Percentiles rank a stretch among this genome's conserved stretches.
Conservation (phyloP, 1,139 yeast genomes). For the Candida glucosophila region DNA sequence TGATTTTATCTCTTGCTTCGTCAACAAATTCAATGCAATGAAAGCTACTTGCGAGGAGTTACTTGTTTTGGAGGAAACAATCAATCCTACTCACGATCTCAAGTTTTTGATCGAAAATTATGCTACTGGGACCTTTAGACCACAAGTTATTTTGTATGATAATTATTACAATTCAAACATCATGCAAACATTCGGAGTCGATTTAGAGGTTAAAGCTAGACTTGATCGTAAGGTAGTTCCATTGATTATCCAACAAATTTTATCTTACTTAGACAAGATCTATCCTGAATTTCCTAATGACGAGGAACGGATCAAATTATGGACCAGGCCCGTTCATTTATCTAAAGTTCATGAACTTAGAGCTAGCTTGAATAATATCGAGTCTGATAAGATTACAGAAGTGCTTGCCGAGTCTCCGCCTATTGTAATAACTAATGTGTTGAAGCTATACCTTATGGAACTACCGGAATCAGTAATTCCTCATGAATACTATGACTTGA, state of each 20-base stretch:
- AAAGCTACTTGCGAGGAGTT: conserved; percentile 56
- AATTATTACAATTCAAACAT: conserved; percentile 66
- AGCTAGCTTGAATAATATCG: conserved; percentile 39
- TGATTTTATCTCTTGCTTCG: conserved; percentile 63
- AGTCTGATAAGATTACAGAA: conserved; percentile 15
- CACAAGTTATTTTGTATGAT: conserved; percentile 69
- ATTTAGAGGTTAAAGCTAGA: conserved; percentile 62
- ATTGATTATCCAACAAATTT: conserved; percentile 51
- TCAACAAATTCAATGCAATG: conserved; percentile 51
- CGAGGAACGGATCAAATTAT: conserved; percentile 56
- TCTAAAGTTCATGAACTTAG: conserved; percentile 58
- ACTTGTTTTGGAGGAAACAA: conserved; percentile 57
- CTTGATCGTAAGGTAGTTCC: conserved; percentile 76
- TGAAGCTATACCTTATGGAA: conserved; percentile 71
- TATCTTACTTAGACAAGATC: conserved; percentile 59
- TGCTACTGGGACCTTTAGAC: conserved; percentile 68
- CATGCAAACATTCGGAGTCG: conserved; percentile 78
- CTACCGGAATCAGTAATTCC: conserved; percentile 78
- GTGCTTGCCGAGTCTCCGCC: conserved; percentile 28
- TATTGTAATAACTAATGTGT: conserved; percentile 56
- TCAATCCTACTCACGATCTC: conserved; percentile 65
- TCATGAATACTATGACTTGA: conserved; percentile 52
- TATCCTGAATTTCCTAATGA: conserved; percentile 73
- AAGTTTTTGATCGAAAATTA: conserved; percentile 60
- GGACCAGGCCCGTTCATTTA: conserved; percentile 65